Conservation (phyloP, 1,139 yeast species). For the Pichia sp. region DNA sequence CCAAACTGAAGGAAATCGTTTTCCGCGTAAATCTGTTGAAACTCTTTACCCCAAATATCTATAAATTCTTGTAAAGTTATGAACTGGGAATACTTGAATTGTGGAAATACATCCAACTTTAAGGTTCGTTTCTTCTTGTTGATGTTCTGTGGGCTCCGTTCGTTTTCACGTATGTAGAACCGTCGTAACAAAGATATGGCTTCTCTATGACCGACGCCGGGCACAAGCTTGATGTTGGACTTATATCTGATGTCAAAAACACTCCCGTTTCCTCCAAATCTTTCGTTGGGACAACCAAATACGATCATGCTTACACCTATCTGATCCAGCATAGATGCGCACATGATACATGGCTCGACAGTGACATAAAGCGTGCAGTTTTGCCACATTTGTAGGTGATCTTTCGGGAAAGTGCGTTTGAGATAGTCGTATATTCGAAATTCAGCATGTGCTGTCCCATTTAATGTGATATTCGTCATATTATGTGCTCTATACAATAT, state of each 20-base stretch:
- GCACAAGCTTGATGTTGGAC: slow-evolving; percentile 37
- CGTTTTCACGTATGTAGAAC: slow-evolving; percentile 82
- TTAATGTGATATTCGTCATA: slow-evolving; percentile 79
- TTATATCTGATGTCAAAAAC: slow-evolving; percentile 63
- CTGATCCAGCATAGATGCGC: slow-evolving; percentile 89
- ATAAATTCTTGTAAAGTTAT: slow-evolving; percentile 44
- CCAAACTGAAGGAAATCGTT: slow-evolving; percentile 25
- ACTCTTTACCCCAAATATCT: slow-evolving; percentile 45
- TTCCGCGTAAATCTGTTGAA: slow-evolving; percentile 32
- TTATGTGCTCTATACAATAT: slow-evolving; percentile 80
- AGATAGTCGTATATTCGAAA: slow-evolving; percentile 70
- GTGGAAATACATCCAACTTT: slow-evolving; percentile 62
- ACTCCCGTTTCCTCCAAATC: slow-evolving; percentile 96
- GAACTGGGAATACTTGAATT: slow-evolving; percentile 46
- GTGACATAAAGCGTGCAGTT: slow-evolving; percentile 75
- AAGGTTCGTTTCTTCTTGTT: slow-evolving; percentile 71
- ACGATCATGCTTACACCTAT: slow-evolving; percentile 66
- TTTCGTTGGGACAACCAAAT: slow-evolving; percentile 90
- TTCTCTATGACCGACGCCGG: slow-evolving; percentile 77
- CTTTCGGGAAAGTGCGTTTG: slow-evolving; percentile 27
- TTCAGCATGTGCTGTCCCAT: slow-evolving; percentile 91
- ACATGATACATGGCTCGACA: slow-evolving; percentile 98
- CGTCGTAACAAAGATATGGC: slow-evolving; percentile 75
- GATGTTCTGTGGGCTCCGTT: slow-evolving; percentile 77
- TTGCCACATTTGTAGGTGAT: slow-evolving; percentile 37